Evolutionary conservation across 257 asterid species (phyloP), one percentile per base, ranked within the genome.

Genomic region (Paraleonurus japonicus): DNA sequence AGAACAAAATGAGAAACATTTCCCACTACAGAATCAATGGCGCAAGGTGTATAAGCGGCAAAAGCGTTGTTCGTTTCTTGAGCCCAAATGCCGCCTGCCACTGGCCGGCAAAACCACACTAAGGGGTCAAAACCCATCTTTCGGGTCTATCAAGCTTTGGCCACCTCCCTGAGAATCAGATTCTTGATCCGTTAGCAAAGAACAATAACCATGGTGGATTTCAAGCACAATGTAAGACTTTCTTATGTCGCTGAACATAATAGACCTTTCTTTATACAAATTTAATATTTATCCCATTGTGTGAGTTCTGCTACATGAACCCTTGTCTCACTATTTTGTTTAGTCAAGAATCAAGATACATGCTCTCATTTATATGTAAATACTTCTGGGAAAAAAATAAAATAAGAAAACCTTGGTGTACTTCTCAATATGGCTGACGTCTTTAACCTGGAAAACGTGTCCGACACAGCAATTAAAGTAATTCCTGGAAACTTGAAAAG

Each of bases 41-140:
- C 88, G 73, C 98, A 92, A 8, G 97, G 98, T 11, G 96, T 92
- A 51, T 82, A 92, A 61, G 92, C 87, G 58, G 96, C 96, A 69
- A 90, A 90, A 28, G 85, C 79, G 50, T 82, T 90, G 67, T 80
- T 75, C 16, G 84, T 79, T 67, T 83, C 88, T 50, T 75, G 81
- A 53, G 92, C 82, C 96, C 95, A 92, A 67, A 82, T 75, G 24
- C 93, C 93, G 70, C 81, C 62, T 39, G 75, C 72, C 82, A 74
- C 87, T 43, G 98, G 98, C 76, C 84, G 84, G 79, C 98, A 92
- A 83, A 82, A 92, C 97, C 97, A 87, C 8, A 48, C 84, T 15
- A 86, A 58, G 43, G 90, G 86, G 39, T 80, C 78, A 43, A 70
- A 81, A 55, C 74, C 92, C 97, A 92, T 90, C 50, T 67, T 82